Conservation (phyloP, 148 eudicot species). For the Diospyros lotus region DNA sequence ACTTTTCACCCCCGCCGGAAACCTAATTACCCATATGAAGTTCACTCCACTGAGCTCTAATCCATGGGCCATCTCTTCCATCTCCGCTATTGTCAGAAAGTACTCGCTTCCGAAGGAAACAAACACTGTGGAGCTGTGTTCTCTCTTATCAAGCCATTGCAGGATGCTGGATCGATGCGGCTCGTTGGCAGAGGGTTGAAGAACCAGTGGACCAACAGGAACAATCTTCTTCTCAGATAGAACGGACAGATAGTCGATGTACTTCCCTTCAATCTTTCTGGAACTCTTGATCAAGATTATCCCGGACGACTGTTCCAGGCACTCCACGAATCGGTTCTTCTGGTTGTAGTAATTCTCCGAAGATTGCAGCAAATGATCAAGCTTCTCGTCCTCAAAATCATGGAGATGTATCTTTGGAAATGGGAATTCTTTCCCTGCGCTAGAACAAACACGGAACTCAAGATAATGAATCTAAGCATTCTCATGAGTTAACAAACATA, state of each 20-base stretch:
- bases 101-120: slow-evolving; percentile 15
- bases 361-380: not conserved
- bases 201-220: slow-evolving; percentile 11
- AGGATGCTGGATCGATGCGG: not conserved
- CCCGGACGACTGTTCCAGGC: not conserved
- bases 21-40: slow-evolving; percentile 19
- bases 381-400: not conserved
- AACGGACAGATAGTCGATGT: slow-evolving; percentile 2
- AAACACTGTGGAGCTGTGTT: not conserved
- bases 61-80: slow-evolving; percentile 17
- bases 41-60: slow-evolving; percentile 14
- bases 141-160: slow-evolving; percentile 9
- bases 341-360: not conserved
- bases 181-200: not conserved
- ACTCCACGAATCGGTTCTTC: not conserved
- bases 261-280: slow-evolving; percentile 9
- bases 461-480: too few relatives aligned
- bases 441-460: too few relatives aligned
- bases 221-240: not conserved
- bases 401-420: not conserved
- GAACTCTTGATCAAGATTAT: slow-evolving; percentile 1
- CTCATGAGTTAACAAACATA: too few relatives aligned
- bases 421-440: not conserved
- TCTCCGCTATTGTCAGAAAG: slow-evolving; percentile 4
- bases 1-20: not conserved